Evolutionary conservation across 2,329 filamentous ascomycete genomes (phyloP).

Genomic region (Xylaria sp.): DNA sequence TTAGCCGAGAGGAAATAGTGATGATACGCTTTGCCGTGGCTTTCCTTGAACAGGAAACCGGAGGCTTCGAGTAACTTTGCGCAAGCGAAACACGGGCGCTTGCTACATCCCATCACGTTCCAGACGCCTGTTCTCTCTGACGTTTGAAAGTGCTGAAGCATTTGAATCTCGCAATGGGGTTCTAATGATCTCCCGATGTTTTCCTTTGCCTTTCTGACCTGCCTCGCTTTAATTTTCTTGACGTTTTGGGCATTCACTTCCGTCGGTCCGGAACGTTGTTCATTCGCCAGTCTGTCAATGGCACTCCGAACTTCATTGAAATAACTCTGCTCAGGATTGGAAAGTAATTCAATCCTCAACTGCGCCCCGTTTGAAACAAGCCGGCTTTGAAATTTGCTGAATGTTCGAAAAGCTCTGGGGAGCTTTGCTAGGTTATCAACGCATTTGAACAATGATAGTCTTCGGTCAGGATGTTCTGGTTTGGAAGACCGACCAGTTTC

Average conservation of each 20-base stretch:
- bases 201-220: too few relatives aligned
- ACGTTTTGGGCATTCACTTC: too few relatives aligned
- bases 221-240: too few relatives aligned
- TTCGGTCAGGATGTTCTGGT: background rate
- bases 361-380: background rate
- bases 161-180: conserved; percentile 14
- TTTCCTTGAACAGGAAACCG: background rate
- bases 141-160: background rate
- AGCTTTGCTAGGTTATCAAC: background rate
- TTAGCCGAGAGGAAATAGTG: background rate
- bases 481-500: too few relatives aligned
- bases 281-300: background rate
- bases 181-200: too few relatives aligned
- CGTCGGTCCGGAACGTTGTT: too few relatives aligned
- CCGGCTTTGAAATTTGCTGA: too few relatives aligned
- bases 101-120: conserved; percentile 15
- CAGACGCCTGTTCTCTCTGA: background rate
- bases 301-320: background rate
- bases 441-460: background rate
- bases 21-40: conserved; percentile 6
- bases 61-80: background rate
- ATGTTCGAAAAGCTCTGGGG: too few relatives aligned
- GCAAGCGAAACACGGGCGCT: background rate
- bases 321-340: background rate
- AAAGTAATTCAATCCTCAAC: background rate